Evolutionary conservation across 2,329 filamentous ascomycete genomes (phyloP), one percentile per base, ranked within the genome.

Genomic region (Pyricularia sp.): DNA sequence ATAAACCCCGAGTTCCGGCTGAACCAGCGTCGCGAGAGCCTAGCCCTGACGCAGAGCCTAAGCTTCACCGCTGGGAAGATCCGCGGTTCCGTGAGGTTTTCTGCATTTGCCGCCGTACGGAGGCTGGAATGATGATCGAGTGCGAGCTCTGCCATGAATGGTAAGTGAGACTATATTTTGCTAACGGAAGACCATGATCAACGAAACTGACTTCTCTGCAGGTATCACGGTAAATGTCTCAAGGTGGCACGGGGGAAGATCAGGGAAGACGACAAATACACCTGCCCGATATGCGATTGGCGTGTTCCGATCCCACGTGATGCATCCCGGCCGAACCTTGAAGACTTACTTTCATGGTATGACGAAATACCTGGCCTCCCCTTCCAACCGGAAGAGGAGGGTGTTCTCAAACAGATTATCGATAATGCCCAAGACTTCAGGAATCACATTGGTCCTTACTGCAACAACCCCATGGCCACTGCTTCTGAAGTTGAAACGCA

Each of bases 91-190:
- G 87, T 50, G 94, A 98, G 76, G 94, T 98, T 0, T 99, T 98
- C 78, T 99, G 95, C 79, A 97, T 99, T 73, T 99, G 95, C 80
- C 89, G 95, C 70, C 92, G 90, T 71, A 88, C 93, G 7, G 95
- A 99, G 79, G 93, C 94, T 55, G 95, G 95, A 67, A 96, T 98
- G 91, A 99, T 99, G 95, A 98, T 99, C 74, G 95, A 99, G 79
- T 99, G 95, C 77, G 95, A 98, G 77, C 84, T 97, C 58, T 99
- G 95, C 79, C 94, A 97, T 75, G 95, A 99, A 81, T 99, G 95
- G 95, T 94, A 78, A 82, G 89, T 82, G 25, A 31, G 58, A 20
- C 17, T 20, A 5, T 23, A 1, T 30, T 3, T 3, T 9, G 59
- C 26, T 31, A 20, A 28, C 14, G 17, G 26, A 28, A 28, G 11